Evolutionary conservation across 2,329 filamentous ascomycete species (phyloP).

Genomic region (Penicillium sp.): DNA sequence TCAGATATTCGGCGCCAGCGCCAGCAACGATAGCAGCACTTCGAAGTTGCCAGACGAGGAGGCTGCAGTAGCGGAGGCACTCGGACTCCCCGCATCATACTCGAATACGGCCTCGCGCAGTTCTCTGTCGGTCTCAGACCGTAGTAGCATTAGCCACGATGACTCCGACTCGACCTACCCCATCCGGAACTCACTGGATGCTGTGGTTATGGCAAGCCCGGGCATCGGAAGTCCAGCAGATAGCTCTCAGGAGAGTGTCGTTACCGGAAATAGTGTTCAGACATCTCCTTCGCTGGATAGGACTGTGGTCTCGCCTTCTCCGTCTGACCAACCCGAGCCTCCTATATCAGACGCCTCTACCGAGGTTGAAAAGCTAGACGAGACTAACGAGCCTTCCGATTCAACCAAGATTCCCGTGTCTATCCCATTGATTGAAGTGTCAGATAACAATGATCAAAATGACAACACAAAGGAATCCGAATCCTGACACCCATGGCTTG

Average conservation of each 20-base stretch:
- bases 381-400: background rate
- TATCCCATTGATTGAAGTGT: slow-evolving; percentile 27
- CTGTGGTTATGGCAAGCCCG: slow-evolving; percentile 27
- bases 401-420: slow-evolving; percentile 2
- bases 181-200: slow-evolving; percentile 25
- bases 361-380: background rate
- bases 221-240: slow-evolving; percentile 22
- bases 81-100: slow-evolving; percentile 43
- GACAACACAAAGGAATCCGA: background rate
- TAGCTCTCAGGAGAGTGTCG: slow-evolving; percentile 29
- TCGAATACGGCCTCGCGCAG: slow-evolving; percentile 32
- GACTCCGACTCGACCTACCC: slow-evolving; percentile 26
- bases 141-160: slow-evolving; percentile 35
- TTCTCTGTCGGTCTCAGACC: slow-evolving; percentile 38
- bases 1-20: slow-evolving; percentile 53
- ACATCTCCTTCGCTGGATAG: background rate
- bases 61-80: slow-evolving; percentile 51
- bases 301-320: background rate
- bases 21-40: slow-evolving; percentile 49
- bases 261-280: slow-evolving; percentile 9
- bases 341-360: background rate
- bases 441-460: slow-evolving; percentile 16
- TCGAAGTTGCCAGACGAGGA: slow-evolving; percentile 49
- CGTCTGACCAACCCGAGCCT: background rate
- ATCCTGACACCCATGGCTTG: background rate